phyloP scores from a whole-genome alignment of 352 stramenopile species.

The Aphanomyces cochlioides region DNA sequence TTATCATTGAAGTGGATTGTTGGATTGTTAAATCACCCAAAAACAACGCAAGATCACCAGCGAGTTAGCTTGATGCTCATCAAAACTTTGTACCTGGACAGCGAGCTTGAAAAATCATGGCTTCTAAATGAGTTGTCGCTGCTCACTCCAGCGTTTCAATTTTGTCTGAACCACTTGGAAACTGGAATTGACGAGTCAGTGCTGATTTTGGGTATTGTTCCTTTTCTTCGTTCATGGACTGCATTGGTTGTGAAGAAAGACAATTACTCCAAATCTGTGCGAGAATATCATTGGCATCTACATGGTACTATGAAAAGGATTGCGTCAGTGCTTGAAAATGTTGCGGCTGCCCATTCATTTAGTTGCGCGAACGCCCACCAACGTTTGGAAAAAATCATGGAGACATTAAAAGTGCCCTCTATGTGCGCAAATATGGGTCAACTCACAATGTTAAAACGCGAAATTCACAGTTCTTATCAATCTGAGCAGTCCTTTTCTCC shows the following conservation, averaged over 20 bases:
- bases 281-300: background rate
- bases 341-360: background rate
- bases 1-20: slow-evolving; percentile 24
- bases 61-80: slow-evolving; percentile 9
- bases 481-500: background rate
- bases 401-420: background rate
- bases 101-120: slow-evolving; percentile 11
- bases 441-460: background rate
- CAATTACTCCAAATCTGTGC: background rate
- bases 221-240: slow-evolving; percentile 1
- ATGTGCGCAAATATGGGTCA: slow-evolving; percentile 14
- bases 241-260: slow-evolving; percentile 1
- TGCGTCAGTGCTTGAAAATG: background rate
- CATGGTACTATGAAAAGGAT: background rate
- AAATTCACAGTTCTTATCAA: background rate
- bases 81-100: slow-evolving; percentile 26
- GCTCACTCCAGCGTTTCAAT: background rate
- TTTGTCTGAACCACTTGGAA: slow-evolving; percentile 20
- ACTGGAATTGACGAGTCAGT: slow-evolving; percentile 3
- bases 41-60: background rate
- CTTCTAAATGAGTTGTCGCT: background rate
- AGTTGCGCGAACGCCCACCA: slow-evolving; percentile 9
- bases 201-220: background rate
- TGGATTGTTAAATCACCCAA: background rate
- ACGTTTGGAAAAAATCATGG: background rate